Evolutionary conservation across 805 yeast species (phyloP).

Genomic region (Teunomyces barrocoloradensis): DNA sequence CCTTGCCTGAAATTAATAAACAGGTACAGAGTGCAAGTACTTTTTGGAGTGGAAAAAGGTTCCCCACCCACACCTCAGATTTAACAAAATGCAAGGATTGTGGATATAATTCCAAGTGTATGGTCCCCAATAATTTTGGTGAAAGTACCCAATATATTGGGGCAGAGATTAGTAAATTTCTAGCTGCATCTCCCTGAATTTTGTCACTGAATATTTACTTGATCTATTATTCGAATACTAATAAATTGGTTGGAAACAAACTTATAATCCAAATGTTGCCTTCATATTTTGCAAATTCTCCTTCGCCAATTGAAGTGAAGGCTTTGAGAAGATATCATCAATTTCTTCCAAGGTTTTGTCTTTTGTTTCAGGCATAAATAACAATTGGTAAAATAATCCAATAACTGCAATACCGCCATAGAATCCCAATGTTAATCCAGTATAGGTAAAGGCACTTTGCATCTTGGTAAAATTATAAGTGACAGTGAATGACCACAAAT

Average conservation of each 20-base stretch:
- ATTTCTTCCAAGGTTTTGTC: constrained; percentile 70
- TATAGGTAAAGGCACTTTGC: constrained; percentile 55
- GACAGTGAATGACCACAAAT: constrained; percentile 61
- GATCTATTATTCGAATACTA: not conserved
- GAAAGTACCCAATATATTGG: not conserved
- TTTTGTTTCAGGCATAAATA: constrained; percentile 71
- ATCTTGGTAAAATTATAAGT: constrained; percentile 61
- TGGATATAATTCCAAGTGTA: constrained; percentile 39
- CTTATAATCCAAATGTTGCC: constrained; percentile 12
- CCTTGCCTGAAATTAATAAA: constrained; percentile 23
- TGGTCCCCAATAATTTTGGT: constrained; percentile 8
- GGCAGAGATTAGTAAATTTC: not conserved
- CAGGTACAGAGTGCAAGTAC: constrained; percentile 33
- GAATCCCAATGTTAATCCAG: constrained; percentile 64
- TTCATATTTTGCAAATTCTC: constrained; percentile 33
- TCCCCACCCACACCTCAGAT: constrained; percentile 44
- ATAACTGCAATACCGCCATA: constrained; percentile 64
- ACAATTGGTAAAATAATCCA: constrained; percentile 50
- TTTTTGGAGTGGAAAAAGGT: constrained; percentile 61
- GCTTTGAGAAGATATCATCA: constrained; percentile 56
- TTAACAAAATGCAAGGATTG: constrained; percentile 52
- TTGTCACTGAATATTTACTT: not conserved
- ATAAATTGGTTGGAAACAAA: not conserved
- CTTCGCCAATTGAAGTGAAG: constrained; percentile 39
- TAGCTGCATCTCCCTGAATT: not conserved